These are phyloP conservation scores for Naegleria lovaniensis DNA, from an alignment of 208 protist genomes.

Conservation along the genomic window DNA sequence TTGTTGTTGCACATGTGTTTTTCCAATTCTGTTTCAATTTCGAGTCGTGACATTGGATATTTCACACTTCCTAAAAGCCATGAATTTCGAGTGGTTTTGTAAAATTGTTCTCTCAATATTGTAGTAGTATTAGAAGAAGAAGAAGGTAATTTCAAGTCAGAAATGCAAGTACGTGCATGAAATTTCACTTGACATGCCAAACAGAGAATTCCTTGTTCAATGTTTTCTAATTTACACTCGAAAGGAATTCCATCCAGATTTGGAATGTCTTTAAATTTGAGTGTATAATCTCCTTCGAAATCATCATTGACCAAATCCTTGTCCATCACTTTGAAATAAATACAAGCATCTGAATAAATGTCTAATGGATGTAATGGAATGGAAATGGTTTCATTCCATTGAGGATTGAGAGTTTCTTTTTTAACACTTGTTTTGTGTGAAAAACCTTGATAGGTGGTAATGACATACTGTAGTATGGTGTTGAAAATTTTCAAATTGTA, in stretches of 20 bases:
- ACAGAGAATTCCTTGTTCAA: not conserved
- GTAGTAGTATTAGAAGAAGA: not conserved
- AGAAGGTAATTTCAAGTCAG: not conserved
- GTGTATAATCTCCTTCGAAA: not conserved
- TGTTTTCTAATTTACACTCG: not conserved
- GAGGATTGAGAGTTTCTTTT: not conserved
- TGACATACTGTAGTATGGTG: not conserved
- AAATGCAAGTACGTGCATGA: not conserved
- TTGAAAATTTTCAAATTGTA: too few relatives aligned
- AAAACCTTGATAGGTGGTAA: not conserved
- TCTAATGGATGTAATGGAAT: not conserved
- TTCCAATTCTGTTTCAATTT: not conserved
- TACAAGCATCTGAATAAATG: not conserved
- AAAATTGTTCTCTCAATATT: not conserved
- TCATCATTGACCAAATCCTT: not conserved
- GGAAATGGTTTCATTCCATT: not conserved
- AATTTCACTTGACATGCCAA: not conserved
- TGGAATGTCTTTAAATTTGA: not conserved
- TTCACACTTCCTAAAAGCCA: not conserved
- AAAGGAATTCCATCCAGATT: not conserved
- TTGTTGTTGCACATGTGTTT: too few relatives aligned
- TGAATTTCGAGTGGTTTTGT: not conserved
- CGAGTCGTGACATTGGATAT: not conserved
- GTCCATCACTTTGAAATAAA: not conserved
- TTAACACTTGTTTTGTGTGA: not conserved